These are phyloP conservation scores for Solanum paucissectum DNA, from an alignment of 257 asterid species.

Conservation along the genomic window DNA sequence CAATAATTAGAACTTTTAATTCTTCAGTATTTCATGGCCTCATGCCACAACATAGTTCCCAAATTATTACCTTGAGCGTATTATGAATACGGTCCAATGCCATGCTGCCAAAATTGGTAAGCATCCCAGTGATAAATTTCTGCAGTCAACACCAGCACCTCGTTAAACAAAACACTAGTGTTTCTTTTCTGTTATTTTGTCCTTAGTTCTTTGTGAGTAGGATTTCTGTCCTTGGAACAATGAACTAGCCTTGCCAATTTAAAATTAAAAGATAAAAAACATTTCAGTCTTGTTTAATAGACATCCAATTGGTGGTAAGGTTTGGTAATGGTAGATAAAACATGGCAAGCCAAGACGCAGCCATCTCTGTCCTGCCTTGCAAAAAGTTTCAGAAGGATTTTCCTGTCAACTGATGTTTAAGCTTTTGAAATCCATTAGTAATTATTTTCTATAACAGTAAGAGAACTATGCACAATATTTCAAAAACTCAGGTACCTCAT, in stretches of 20 bases:
- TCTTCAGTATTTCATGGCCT: background rate
- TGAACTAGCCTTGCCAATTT: background rate
- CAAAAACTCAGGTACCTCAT: background rate
- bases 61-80: constrained; percentile 70
- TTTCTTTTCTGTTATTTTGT: background rate
- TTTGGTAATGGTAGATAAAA: background rate
- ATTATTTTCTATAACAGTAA: background rate
- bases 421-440: background rate
- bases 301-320: background rate
- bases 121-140: constrained; percentile 95
- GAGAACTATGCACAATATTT: background rate
- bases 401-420: background rate
- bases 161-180: background rate
- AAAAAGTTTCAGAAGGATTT: background rate
- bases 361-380: background rate
- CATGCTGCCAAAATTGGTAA: constrained; percentile 96
- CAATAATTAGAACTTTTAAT: background rate
- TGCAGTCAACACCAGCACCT: constrained; percentile 18
- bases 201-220: background rate
- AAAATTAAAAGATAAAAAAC: background rate
- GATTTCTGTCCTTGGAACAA: background rate
- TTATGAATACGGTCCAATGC: constrained; percentile 93
- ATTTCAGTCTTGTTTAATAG: background rate
- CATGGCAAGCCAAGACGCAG: background rate
- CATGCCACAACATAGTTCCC: background rate